phyloP scores from a whole-genome alignment of 768 basidiomycete genomes.

The Gloeophyllum trabeum region DNA sequence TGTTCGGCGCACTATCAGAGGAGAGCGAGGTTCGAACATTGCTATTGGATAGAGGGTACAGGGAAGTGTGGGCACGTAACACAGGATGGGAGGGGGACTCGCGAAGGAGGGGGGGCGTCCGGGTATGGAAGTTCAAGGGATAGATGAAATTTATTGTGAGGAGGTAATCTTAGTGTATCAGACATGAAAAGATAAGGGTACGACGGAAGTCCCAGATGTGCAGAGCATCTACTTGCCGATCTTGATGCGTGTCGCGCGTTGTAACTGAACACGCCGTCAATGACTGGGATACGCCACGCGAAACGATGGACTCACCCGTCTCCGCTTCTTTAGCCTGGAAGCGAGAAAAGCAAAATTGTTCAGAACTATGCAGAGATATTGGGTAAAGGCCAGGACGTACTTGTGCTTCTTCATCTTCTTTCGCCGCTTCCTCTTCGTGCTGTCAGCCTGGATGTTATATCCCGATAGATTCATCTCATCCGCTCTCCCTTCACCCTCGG shows the following conservation, averaged over 20 bases:
- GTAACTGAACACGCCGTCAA: conserved; percentile 8
- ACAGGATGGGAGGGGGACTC: conserved; percentile 71
- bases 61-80: conserved; percentile 50
- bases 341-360: conserved; percentile 3
- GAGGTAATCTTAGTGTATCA: background rate
- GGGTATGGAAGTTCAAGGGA: conserved; percentile 40
- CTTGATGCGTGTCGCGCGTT: conserved; percentile 14
- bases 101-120: conserved; percentile 54
- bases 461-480: conserved; percentile 43
- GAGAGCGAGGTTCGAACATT: conserved; percentile 34
- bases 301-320: conserved; percentile 47
- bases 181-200: background rate
- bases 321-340: conserved; percentile 78
- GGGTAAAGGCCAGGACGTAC: conserved; percentile 33
- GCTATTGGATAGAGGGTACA: conserved; percentile 47
- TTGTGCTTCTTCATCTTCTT: conserved; percentile 99
- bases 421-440: conserved; percentile 73
- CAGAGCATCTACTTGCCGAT: conserved; percentile 12
- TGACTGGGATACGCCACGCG: background rate
- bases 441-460: conserved; percentile 64
- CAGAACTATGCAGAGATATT: conserved; percentile 3
- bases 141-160: background rate
- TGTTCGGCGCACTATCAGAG: conserved; percentile 72
- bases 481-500: conserved; percentile 36
- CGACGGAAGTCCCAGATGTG: background rate